Evolutionary conservation across 1,284 basidiomycete genomes (phyloP).

Genomic region (Takashimella koratensis): DNA sequence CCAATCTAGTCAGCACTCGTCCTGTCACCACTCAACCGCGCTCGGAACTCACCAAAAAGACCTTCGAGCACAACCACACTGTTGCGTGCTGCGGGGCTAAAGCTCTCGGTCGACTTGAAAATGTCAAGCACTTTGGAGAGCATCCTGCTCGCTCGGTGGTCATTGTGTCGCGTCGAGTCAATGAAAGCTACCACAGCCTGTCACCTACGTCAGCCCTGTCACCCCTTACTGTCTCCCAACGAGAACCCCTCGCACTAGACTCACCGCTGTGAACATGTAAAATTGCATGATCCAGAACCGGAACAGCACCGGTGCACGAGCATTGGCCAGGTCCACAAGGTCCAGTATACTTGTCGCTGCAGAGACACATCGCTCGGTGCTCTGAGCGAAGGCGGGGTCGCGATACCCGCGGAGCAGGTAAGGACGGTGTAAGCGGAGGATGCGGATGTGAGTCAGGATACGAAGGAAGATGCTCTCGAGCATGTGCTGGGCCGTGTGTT

Average conservation of each 20-base stretch:
- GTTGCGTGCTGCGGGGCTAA: constrained; percentile 11
- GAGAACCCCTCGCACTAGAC: not conserved
- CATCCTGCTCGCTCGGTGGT: not conserved
- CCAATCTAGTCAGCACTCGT: not conserved
- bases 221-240: not conserved
- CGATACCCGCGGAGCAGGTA: constrained; percentile 18
- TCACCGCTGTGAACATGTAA: constrained; percentile 16
- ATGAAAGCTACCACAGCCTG: not conserved
- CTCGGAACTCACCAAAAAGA: constrained; percentile 4
- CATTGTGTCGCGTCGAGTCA: not conserved
- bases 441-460: constrained; percentile 11
- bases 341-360: constrained; percentile 6
- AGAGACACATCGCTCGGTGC: constrained; percentile 13
- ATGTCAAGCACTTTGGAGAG: not conserved
- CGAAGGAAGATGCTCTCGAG: constrained; percentile 17
- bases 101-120: not conserved
- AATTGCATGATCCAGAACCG: constrained; percentile 16
- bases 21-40: no score
- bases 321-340: constrained; percentile 12
- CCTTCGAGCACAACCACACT: constrained; percentile 16
- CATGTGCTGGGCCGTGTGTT: constrained; percentile 4
- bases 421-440: constrained; percentile 14
- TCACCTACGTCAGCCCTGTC: not conserved
- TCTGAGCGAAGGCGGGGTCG: constrained; percentile 9
- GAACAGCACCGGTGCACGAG: constrained; percentile 8